These are phyloP conservation scores for Backusella liffmaniae DNA, from an alignment of 192 early-diverging fungal genomes.

Conservation along the genomic window DNA sequence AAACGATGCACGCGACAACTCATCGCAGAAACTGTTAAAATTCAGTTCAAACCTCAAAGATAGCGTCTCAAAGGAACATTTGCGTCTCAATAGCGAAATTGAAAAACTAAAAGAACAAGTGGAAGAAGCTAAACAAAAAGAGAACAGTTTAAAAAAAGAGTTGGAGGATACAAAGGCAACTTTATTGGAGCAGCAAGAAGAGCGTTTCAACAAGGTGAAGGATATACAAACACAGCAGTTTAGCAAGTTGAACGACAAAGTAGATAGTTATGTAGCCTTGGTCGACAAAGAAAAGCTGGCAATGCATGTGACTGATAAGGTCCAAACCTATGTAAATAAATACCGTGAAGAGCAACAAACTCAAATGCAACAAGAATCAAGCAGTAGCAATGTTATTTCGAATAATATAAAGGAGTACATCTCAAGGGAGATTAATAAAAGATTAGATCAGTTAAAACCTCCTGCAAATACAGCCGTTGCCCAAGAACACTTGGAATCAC, in stretches of 20 bases:
- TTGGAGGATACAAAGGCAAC: not conserved
- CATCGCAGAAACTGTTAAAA: not conserved
- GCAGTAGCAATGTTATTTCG: not conserved
- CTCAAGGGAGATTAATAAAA: not conserved
- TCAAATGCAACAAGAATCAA: not conserved
- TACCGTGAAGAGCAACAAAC: not conserved
- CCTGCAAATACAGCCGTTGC: not conserved
- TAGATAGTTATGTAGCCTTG: not conserved
- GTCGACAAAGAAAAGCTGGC: not conserved
- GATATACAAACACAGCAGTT: not conserved
- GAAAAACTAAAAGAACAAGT: not conserved
- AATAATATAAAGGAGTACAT: not conserved
- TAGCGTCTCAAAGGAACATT: not conserved
- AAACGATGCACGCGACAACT: not conserved
- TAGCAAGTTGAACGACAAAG: not conserved
- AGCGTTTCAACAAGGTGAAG: not conserved
- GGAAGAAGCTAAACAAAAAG: not conserved
- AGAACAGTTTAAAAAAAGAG: not conserved
- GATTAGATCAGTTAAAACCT: not conserved
- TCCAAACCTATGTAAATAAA: not conserved
- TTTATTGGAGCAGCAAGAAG: not conserved
- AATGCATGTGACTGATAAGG: not conserved
- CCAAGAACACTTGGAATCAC: not conserved
- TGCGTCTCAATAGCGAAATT: not conserved
- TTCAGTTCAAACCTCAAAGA: not conserved